phyloP scores from a whole-genome alignment of 345 rosid species.

The Ricinus communis region DNA sequence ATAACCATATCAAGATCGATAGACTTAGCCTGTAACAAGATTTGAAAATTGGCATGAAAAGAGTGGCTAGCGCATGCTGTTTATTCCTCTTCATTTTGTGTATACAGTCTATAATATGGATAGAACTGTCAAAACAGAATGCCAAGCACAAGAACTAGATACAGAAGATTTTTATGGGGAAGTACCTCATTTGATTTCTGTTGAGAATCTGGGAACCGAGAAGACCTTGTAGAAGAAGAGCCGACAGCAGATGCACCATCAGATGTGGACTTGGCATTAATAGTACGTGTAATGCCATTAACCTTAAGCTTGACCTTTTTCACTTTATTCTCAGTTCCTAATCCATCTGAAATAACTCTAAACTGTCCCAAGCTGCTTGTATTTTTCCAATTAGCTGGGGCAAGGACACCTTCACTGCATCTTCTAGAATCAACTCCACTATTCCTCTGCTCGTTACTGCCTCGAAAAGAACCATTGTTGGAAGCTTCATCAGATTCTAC shows the following conservation, averaged over 20 bases:
- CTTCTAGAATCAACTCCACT: conserved; percentile 38
- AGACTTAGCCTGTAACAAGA: not conserved
- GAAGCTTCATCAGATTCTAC: conserved; percentile 76
- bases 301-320: conserved; percentile 34
- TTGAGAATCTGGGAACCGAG: conserved; percentile 24
- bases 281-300: conserved; percentile 30
- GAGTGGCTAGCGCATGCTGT: not conserved
- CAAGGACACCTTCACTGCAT: conserved; percentile 36
- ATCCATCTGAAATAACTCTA: conserved; percentile 23
- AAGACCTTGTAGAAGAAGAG: conserved; percentile 28
- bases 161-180: conserved; percentile 3
- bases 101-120: not conserved
- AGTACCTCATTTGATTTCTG: conserved; percentile 26
- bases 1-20: not conserved
- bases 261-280: conserved; percentile 29
- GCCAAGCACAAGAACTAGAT: not conserved
- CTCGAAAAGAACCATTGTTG: conserved; percentile 54
- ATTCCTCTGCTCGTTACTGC: conserved; percentile 30
- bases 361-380: conserved; percentile 13
- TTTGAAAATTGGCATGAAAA: not conserved
- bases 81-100: not conserved
- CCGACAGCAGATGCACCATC: conserved; percentile 37
- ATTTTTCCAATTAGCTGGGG: conserved; percentile 33
- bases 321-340: conserved; percentile 28
- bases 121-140: not conserved